A percentile compares a stretch with the other conserved stretches of the same genome.
Evolutionary conservation across 805 yeast genomes (phyloP).

Genomic region (Suhomyces sp.): DNA sequence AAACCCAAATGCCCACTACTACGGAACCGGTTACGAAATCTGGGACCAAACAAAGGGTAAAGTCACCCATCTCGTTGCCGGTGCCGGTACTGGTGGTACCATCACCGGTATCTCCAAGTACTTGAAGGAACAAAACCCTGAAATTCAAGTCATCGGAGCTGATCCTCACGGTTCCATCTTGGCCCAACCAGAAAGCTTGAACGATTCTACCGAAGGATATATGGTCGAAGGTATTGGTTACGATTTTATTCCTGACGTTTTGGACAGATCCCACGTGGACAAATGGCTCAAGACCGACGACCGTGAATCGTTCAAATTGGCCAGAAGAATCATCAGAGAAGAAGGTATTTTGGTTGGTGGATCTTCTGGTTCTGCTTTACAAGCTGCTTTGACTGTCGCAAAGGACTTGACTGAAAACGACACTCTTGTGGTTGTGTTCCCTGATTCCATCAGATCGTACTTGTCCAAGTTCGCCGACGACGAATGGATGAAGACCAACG

Average conservation of each 20-base stretch:
- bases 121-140: conserved; percentile 66
- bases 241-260: conserved; percentile 81
- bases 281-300: conserved; percentile 86
- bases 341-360: conserved; percentile 91
- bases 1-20: conserved; percentile 82
- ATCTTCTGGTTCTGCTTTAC: conserved; percentile 81
- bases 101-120: conserved; percentile 85
- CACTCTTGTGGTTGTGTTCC: conserved; percentile 75
- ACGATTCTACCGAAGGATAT: conserved; percentile 55
- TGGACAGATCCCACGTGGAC: conserved; percentile 64
- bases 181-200: conserved; percentile 73
- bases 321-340: conserved; percentile 76
- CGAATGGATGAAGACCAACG: conserved; percentile 83
- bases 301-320: conserved; percentile 71
- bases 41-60: conserved; percentile 76
- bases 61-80: conserved; percentile 75
- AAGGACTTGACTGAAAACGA: conserved; percentile 70
- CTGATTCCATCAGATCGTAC: conserved; percentile 84
- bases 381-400: conserved; percentile 71
- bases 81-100: conserved; percentile 97
- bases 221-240: conserved; percentile 91
- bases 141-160: conserved; percentile 67
- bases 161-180: conserved; percentile 86
- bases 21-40: conserved; percentile 81
- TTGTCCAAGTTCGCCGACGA: conserved; percentile 85